These are phyloP conservation scores for Ophiosphaerella korrae DNA, from an alignment of 2,329 filamentous ascomycete species.

Conservation along the genomic window DNA sequence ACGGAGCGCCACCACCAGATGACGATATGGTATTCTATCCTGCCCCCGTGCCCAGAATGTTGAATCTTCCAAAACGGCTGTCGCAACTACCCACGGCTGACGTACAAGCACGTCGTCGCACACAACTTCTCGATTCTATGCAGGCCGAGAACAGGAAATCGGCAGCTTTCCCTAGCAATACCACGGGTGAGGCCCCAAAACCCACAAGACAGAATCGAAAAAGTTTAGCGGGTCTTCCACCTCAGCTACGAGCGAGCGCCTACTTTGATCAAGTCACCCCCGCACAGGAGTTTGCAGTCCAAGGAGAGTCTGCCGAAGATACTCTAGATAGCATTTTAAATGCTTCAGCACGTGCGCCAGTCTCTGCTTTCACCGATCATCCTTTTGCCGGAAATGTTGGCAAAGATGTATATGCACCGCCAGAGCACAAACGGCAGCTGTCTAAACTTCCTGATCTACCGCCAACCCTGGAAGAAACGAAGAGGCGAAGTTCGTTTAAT, in stretches of 20 bases:
- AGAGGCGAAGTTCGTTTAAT: constrained; percentile 46
- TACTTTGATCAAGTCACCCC: constrained; percentile 77
- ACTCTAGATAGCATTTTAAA: constrained; percentile 92
- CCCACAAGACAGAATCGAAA: constrained; percentile 40
- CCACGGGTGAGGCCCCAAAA: constrained; percentile 11
- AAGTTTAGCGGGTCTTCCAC: constrained; percentile 66
- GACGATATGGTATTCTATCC: constrained; percentile 94
- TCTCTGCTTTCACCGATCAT: constrained; percentile 90
- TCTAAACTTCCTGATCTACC: constrained; percentile 34
- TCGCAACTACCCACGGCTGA: constrained; percentile 72
- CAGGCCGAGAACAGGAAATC: constrained; percentile 60
- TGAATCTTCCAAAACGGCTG: constrained; percentile 87
- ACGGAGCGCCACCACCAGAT: constrained; percentile 60
- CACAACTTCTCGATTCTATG: constrained; percentile 72
- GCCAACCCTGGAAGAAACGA: constrained; percentile 31
- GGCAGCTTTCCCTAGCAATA: constrained; percentile 36
- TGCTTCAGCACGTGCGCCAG: constrained; percentile 84
- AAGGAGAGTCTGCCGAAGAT: constrained; percentile 80
- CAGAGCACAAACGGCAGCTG: constrained; percentile 49
- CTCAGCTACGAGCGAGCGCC: constrained; percentile 85
- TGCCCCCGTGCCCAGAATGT: constrained; percentile 88
- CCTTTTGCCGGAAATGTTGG: constrained; percentile 78
- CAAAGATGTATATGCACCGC: constrained; percentile 70
- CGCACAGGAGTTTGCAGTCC: constrained; percentile 60
- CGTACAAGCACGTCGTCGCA: constrained; percentile 71